Base-by-base conservation (phyloP, 352 stramenopile genomes). In the Elongisporangium senticosum region DNA sequence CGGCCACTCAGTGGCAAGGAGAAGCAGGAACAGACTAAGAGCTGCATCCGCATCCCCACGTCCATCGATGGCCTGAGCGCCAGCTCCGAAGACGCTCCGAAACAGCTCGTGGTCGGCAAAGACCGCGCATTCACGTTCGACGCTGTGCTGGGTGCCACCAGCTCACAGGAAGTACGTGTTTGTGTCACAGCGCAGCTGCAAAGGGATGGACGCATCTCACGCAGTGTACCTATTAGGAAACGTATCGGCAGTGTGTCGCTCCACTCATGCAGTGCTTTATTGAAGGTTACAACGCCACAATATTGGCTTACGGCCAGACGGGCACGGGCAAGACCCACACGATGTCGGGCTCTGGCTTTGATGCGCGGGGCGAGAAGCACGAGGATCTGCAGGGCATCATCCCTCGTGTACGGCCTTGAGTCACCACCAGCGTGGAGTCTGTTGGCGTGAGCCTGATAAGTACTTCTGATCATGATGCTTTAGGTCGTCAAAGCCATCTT, bases 281-380 rank as follows among this genome's bases (percentile, higher is more conserved):
- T 14, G 78, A 92, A 50, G 84, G 84, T 26, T 94, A 94, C 63
- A 94, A 94, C 54, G 84, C 84, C 22, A 90, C 83, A 2, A 77
- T 96, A 39, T 61, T 95, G 22, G 86, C 86, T 10, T 96, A 96
- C 50, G 87, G 83, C 1, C 86, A 96, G 28, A 95, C 89, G 20
- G 88, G 88, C 6, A 96, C 82, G 1, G 95, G 96, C 49, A 98
- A 98, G 69, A 99, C 96, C 0, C 95, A 97, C 61, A 99, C 96
- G 0, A 98, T 98, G 93, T 84, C 79, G 8, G 84, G 84, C 14
- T 61, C 69, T 19, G 76, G 76, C 24, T 82, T 75, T 26, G 75
- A 86, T 63, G 63, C 67, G 17, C 59, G 58, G 54, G 52, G 76
- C 40, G 74, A 90, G 55, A 79, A 87, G 56, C 75, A 72, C 19